Percentiles rank a stretch among this genome's conserved stretches.
Conservation (phyloP, 306 rosid genomes). For the Rosa multiflora region DNA sequence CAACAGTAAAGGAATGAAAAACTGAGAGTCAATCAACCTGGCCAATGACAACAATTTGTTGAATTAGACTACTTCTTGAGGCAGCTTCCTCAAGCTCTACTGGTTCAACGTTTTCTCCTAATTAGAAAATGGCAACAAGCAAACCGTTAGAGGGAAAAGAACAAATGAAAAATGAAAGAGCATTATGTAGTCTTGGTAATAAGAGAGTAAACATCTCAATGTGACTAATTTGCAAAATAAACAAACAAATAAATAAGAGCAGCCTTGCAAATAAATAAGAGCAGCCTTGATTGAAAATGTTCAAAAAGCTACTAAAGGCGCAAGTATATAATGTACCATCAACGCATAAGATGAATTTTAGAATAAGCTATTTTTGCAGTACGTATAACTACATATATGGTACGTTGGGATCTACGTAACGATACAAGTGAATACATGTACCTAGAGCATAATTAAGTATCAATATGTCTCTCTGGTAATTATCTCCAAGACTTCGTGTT, state of each 20-base stretch:
- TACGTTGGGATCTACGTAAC: background rate
- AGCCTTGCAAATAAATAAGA: background rate
- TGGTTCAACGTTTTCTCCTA: constrained; percentile 95
- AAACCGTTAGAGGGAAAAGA: background rate
- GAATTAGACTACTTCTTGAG: constrained; percentile 71
- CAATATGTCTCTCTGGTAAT: background rate
- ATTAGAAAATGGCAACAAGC: constrained; percentile 17
- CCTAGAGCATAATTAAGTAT: background rate
- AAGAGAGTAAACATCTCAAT: background rate
- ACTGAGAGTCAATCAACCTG: constrained; percentile 45
- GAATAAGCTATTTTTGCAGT: background rate
- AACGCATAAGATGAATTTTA: background rate
- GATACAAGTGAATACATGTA: background rate
- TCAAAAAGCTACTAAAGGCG: background rate
- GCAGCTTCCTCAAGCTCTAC: constrained; percentile 90
- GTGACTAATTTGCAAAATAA: background rate
- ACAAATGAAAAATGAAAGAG: background rate
- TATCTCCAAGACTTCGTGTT: background rate
- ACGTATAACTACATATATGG: background rate
- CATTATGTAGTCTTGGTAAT: background rate
- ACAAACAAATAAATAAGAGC: background rate
- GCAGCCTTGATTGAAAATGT: background rate
- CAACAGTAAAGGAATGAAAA: background rate
- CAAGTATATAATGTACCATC: background rate
- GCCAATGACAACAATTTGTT: constrained; percentile 86